Evolutionary conservation across 352 stramenopile species (phyloP).

Genomic region (Pythium scleroteichum): DNA sequence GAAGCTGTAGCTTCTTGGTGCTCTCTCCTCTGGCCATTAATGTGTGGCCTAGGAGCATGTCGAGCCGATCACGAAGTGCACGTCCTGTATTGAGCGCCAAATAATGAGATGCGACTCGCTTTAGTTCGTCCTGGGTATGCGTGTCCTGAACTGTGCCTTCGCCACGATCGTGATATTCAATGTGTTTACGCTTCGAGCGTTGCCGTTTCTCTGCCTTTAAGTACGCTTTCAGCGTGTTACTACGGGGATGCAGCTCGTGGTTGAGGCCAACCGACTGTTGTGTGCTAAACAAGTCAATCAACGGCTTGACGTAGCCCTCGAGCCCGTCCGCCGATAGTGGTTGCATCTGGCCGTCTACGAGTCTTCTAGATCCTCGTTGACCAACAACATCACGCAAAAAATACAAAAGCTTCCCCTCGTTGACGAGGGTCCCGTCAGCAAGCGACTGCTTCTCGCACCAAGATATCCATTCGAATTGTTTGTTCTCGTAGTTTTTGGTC

Average conservation of each 20-base stretch:
- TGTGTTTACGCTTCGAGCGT: slow-evolving; percentile 3
- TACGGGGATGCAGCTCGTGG: not conserved
- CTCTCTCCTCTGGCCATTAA: too few relatives aligned
- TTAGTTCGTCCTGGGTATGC: too few relatives aligned
- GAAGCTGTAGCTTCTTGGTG: too few relatives aligned
- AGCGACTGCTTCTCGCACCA: not conserved
- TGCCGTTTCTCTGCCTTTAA: slow-evolving; percentile 1
- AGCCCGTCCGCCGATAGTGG: slow-evolving; percentile 12
- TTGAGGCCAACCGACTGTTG: not conserved
- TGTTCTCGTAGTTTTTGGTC: too few relatives aligned
- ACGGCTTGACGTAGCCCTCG: slow-evolving; percentile 15
- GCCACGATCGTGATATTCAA: slow-evolving; percentile 7
- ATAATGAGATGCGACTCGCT: too few relatives aligned
- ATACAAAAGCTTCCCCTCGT: not conserved
- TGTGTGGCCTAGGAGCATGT: too few relatives aligned
- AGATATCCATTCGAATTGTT: not conserved
- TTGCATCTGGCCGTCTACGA: not conserved
- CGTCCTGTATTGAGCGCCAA: too few relatives aligned
- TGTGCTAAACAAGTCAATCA: slow-evolving; percentile 11
- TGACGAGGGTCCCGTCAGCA: slow-evolving; percentile 1
- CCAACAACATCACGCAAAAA: slow-evolving; percentile 7
- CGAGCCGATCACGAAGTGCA: too few relatives aligned
- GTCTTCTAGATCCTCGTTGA: slow-evolving; percentile 2
- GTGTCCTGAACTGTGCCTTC: too few relatives aligned
- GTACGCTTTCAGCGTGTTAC: slow-evolving; percentile 5